Base-by-base conservation (phyloP, 768 basidiomycete species). In the Neoboletus brunneissimus region DNA sequence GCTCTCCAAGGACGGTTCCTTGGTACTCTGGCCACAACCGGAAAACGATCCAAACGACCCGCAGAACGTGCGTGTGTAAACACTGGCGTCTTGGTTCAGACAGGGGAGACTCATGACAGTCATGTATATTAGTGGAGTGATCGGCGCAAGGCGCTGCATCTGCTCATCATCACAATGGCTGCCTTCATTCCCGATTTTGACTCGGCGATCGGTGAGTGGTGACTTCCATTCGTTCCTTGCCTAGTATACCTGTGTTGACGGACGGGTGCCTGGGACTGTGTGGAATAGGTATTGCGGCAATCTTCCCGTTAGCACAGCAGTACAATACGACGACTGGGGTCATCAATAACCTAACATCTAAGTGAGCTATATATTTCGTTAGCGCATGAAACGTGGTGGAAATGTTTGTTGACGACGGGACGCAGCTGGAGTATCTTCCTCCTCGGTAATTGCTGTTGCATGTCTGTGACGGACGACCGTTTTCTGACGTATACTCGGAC, bases 11-110 rank as follows among this genome's bases (percentile, higher is more conserved):
- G 76, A 79, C 34, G 77, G 81, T 5, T 73, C 71, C 27, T 76
- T 77, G 50, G 75, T 83, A 11, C 75, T 83, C 7, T 84, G 81
- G 79, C 82, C 83, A 9, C 82, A 83, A 58, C 82, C 82, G 0
- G 63, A 71, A 1, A 74, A 83, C 43, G 73, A 79, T 57, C 76
- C 76, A 2, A 70, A 78, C 15, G 82, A 83, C 58, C 82, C 82
- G 1, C 82, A 83, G 57, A 83, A 83, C 58, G 81, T 79, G 42
- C 50, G 75, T 66, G 37, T 22, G n/a, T n/a, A 11, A 4, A 23
- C 4, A 25, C 45, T 25, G 12, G 20, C 1, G 42, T 25, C 15
- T 42, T 46, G 11, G 11, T 15, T 18, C 18, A n/a, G 27, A 38
- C 43, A 5, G 4, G 13, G n/a, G 31, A 25, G 9, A 53, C 47